Evolutionary conservation across 148 eudicot species (phyloP).

Genomic region (Chenopodium suecicum): DNA sequence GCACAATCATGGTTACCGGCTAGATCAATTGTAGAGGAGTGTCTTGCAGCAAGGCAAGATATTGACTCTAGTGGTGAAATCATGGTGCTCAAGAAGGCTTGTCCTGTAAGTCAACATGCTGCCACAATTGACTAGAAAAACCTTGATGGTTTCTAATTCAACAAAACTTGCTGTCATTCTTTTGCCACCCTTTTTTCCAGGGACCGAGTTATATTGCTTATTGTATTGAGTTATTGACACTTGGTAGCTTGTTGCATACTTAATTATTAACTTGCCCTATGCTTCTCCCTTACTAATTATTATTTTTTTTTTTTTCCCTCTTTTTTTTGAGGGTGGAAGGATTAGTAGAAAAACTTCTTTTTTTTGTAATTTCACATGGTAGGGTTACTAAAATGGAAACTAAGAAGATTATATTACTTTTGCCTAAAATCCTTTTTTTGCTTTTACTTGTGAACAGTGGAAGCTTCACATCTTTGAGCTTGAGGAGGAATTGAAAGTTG

Average conservation of each 20-base stretch:
- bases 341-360: not conserved
- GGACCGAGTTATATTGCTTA: no score
- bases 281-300: not conserved
- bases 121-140: not conserved
- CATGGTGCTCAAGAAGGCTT: conserved; percentile 44
- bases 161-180: not conserved
- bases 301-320: not conserved
- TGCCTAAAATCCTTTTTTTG: conserved; percentile 15
- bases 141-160: not conserved
- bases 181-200: not conserved
- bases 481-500: conserved; percentile 33
- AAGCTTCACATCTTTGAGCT: conserved; percentile 43
- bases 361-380: not conserved
- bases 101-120: conserved; percentile 52
- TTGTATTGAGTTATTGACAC: no score
- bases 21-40: conserved; percentile 50
- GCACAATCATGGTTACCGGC: conserved; percentile 68
- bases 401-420: not conserved
- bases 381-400: not conserved
- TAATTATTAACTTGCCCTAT: not conserved
- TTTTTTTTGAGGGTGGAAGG: not conserved
- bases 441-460: conserved; percentile 28
- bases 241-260: not conserved
- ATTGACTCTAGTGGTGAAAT: conserved; percentile 62
- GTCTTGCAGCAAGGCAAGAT: conserved; percentile 51